phyloP scores from a whole-genome alignment of 2,329 filamentous ascomycete genomes.

The Salinomyces thailandicus region DNA sequence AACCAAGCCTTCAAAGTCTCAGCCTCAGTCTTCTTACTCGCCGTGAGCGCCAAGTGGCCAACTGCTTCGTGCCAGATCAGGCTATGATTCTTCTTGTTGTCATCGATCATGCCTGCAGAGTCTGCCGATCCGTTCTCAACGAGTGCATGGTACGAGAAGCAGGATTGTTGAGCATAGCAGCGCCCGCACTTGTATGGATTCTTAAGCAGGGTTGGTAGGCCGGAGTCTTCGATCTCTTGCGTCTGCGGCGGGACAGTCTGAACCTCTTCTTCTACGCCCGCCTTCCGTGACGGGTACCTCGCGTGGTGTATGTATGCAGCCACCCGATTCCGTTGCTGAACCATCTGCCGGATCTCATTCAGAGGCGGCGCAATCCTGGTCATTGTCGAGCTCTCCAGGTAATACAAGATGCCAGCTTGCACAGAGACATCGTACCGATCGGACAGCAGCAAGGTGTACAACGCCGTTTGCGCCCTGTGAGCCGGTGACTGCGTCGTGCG shows the following conservation, averaged over 20 bases:
- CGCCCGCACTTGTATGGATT: conserved; percentile 70
- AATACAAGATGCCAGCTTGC: conserved; percentile 83
- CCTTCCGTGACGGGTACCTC: conserved; percentile 11
- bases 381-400: conserved; percentile 82
- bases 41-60: conserved; percentile 18
- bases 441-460: conserved; percentile 86
- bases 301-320: conserved; percentile 63
- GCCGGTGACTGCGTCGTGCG: conserved; percentile 65
- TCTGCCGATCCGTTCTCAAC: conserved; percentile 74
- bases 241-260: conserved; percentile 5
- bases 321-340: conserved; percentile 86
- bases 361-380: conserved; percentile 75
- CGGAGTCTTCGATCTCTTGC: conserved; percentile 35
- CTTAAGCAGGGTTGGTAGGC: conserved; percentile 77
- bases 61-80: conserved; percentile 63
- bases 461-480: conserved; percentile 84
- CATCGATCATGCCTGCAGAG: conserved; percentile 66
- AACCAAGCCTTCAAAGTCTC: conserved; percentile 66
- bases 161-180: conserved; percentile 84
- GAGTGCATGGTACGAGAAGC: conserved; percentile 88
- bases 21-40: conserved; percentile 46
- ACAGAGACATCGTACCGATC: conserved; percentile 93
- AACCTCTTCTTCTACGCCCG: neutral
- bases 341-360: conserved; percentile 87
- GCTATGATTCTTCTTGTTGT: conserved; percentile 31